These are phyloP conservation scores for Corchorus capsularis DNA, from an alignment of 345 rosid genomes.

Conservation along the genomic window DNA sequence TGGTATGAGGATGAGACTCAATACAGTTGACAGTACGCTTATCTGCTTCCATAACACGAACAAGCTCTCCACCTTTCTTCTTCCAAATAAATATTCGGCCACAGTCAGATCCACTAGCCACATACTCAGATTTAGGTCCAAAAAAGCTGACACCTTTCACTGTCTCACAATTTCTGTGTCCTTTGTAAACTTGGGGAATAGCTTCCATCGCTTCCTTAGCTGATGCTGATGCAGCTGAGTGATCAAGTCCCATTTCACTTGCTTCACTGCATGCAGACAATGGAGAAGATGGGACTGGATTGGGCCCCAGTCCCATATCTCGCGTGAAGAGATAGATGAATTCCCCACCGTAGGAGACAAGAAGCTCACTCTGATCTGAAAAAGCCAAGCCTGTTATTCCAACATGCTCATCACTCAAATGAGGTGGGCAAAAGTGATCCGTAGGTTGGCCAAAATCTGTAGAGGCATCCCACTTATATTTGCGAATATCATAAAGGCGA, in stretches of 20 bases:
- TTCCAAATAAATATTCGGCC: conserved; percentile 93
- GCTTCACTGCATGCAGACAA: conserved; percentile 34
- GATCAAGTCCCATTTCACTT: conserved; percentile 31
- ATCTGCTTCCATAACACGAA: conserved; percentile 84
- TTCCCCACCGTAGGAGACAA: conserved; percentile 77
- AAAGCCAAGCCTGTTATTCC: conserved; percentile 92
- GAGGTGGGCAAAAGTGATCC: conserved; percentile 70
- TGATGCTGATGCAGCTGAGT: conserved; percentile 28
- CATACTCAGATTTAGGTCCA: conserved; percentile 89
- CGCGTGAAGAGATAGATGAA: conserved; percentile 69
- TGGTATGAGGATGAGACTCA: conserved; percentile 73
- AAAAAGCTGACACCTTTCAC: conserved; percentile 87
- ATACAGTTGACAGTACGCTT: conserved; percentile 79
- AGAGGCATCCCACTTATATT: conserved; percentile 54
- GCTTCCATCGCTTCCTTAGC: conserved; percentile 26
- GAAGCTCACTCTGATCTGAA: conserved; percentile 90
- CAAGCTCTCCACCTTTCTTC: conserved; percentile 73
- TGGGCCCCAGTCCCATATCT: conserved; percentile 78
- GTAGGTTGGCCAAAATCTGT: conserved; percentile 56
- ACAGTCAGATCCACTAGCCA: conserved; percentile 95
- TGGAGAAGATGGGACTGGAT: conserved; percentile 41
- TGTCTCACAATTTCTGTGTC: conserved; percentile 71
- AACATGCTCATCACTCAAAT: conserved; percentile 51
- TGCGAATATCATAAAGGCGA: conserved; percentile 84
- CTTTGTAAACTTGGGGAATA: conserved; percentile 67